Base-by-base conservation (phyloP, 225 moss, liverwort and hornwort species). In the Anthoceros angustus region DNA sequence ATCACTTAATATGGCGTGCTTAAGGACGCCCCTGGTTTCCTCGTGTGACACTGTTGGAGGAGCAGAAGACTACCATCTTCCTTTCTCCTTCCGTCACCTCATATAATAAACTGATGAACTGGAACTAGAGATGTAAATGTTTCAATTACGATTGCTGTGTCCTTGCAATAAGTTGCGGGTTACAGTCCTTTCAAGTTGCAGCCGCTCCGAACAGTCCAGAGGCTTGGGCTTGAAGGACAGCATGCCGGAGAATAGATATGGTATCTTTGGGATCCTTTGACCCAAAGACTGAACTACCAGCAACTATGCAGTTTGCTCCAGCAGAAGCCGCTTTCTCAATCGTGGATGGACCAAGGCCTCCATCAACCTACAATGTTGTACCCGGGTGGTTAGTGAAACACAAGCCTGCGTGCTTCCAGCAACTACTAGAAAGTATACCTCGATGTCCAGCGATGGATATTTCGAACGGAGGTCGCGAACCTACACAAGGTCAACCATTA, bases 201-300 rank as follows among this genome's bases (percentile, higher is more conserved):
- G 32, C 32, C 32, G 32, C 4, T 32, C 4, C 32, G 32, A 32
- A 32, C 32, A 32, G 32, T 32, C 40, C 64, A 15, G 86, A 85
- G 43, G 77, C 69, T 78, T 85, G 90, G 14, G 94, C 94, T 42
- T 75, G 70, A 39, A 79, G 72, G 63, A 95, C 72, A 49, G 86
- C 80, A 73, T 76, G 71, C 62, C 94, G 77, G 23, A 95, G 73
- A 15, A 79, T 67, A 45, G 75, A 68, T 46, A 95, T 95, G 39
- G 90, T 90, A 61, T 62, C 67, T 10, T 87, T 82, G 39, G 94
- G 94, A 42, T 88, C 83, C 74, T 88, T 82, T 48, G 83, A 76
- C 42, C 94, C 94, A 72, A 95, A 90, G 8, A 95, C 88, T 41
- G 94, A 78, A 68, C 94, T 95, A 48, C 94, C 94, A 41, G 94